Evolutionary conservation across 129 eudicot genomes (phyloP).

Genomic region (Chrysanthemum lavandulifolium): DNA sequence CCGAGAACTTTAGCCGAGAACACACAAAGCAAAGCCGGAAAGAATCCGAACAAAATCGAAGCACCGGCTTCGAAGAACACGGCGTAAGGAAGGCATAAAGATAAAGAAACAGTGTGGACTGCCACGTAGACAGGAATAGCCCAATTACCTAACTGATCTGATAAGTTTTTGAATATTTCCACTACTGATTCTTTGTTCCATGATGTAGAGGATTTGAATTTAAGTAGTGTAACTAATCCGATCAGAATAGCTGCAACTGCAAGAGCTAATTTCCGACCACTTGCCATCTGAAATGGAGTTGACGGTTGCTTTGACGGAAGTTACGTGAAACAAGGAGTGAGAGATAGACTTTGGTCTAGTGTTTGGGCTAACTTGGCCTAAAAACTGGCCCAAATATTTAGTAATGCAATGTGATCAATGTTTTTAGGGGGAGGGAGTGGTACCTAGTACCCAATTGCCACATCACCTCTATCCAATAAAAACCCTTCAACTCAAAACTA

Average conservation of each 20-base stretch:
- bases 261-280: conserved; percentile 27
- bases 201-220: conserved; percentile 17
- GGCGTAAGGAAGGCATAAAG: conserved; percentile 83
- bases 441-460: too few relatives aligned
- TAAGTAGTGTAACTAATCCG: conserved; percentile 20
- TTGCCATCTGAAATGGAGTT: conserved; percentile 15
- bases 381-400: too few relatives aligned
- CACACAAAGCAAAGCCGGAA: conserved; percentile 85
- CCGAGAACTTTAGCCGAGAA: conserved; percentile 87
- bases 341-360: too few relatives aligned
- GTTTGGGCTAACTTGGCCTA: too few relatives aligned
- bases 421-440: too few relatives aligned
- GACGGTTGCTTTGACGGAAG: not conserved
- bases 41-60: conserved; percentile 82
- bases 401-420: too few relatives aligned
- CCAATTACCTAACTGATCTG: conserved; percentile 79
- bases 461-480: too few relatives aligned
- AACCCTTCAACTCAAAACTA: too few relatives aligned
- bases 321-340: too few relatives aligned
- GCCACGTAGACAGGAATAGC: conserved; percentile 89
- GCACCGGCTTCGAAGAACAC: conserved; percentile 96
- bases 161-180: conserved; percentile 42
- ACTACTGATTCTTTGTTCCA: conserved; percentile 44
- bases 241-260: conserved; percentile 5
- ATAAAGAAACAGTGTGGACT: conserved; percentile 67